Base-by-base conservation (phyloP, 1,139 yeast genomes). In the Sporopachydermia cereana region DNA sequence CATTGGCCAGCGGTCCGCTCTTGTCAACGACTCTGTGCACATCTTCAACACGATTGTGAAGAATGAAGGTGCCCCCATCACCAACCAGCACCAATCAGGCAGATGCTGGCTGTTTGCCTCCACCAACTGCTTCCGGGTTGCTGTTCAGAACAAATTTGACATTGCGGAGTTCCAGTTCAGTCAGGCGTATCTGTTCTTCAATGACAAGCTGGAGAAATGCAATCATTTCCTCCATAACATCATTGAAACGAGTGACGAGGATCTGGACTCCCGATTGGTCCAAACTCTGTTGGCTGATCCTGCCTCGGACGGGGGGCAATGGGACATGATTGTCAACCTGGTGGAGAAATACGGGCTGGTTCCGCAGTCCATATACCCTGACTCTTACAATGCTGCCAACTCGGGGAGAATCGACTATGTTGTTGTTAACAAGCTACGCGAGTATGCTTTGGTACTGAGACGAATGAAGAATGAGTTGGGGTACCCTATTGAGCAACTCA, bases 71-170 rank as follows among this genome's bases (percentile, higher is more conserved):
- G 65, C 71, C 25, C 80, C 83, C 18, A 67, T 71, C 48, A 75
- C 80, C 54, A 72, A 76, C 59, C 85, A 79, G 58, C 68, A 68
- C 49, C 64, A 71, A 36, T 71, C 78, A 3, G 84, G 84, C 24
- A 62, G 84, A 54, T 79, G 85, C 60, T 79, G 84, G 84, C 69
- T 79, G 50, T 79, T 78, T 63, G 84, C 84, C 14, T 68, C 81
- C 3, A 72, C 77, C 47, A 79, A 79, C 53, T 77, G 78, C 18
- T 69, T 79, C 55, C 67, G 83, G 52, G 65, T 76, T 45, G 71
- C 67, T 43, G 73, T 78, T 31, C 76, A 75, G 57, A 66, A 69
- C 55, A 69, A 68, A 54, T 76, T 70, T 58, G 72, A 73, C 52
- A 59, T 78, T 53, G 70, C 49, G 5, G 53, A 56, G 44, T 76